phyloP scores from a whole-genome alignment of 1,284 basidiomycete genomes.

The Apiotrichum porosum region DNA sequence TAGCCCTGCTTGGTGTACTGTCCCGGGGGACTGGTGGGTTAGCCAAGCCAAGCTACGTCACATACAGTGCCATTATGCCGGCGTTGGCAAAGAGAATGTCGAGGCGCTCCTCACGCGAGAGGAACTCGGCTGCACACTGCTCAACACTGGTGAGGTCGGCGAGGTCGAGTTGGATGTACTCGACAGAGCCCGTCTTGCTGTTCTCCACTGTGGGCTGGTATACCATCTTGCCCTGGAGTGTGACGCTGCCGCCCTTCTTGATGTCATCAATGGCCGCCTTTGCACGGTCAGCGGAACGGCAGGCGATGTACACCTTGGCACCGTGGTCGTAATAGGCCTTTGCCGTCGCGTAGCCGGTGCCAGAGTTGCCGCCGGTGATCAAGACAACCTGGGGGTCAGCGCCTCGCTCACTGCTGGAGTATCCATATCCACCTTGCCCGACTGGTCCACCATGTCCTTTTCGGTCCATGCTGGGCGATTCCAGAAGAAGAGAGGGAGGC shows the following conservation, averaged over 20 bases:
- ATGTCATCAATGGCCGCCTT: slow-evolving; percentile 55
- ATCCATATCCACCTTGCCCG: slow-evolving; percentile 3
- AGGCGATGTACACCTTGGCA: slow-evolving; percentile 60
- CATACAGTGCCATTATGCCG: slow-evolving; percentile 54
- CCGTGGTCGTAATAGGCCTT: slow-evolving; percentile 54
- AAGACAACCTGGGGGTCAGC: slow-evolving; percentile 31
- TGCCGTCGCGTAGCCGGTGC: slow-evolving; percentile 36
- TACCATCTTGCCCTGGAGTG: slow-evolving; percentile 1
- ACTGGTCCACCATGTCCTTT: not conserved
- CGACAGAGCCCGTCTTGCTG: not conserved
- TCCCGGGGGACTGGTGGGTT: slow-evolving; percentile 7
- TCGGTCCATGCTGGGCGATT: slow-evolving; percentile 1
- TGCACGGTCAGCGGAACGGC: slow-evolving; percentile 53
- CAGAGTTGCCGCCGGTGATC: slow-evolving; percentile 45
- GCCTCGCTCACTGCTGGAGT: no score
- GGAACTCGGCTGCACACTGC: slow-evolving; percentile 54
- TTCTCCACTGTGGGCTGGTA: not conserved
- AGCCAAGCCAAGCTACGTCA: not conserved
- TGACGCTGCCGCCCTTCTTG: slow-evolving; percentile 39
- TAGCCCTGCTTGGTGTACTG: slow-evolving; percentile 56
- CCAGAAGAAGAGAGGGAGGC: slow-evolving; percentile 5
- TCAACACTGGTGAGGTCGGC: slow-evolving; percentile 57
- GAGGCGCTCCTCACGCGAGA: slow-evolving; percentile 32
- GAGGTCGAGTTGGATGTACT: slow-evolving; percentile 56
- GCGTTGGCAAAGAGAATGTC: slow-evolving; percentile 53